phyloP scores from a whole-genome alignment of 2,329 filamentous ascomycete genomes.

The Ramularia collo-cygni region DNA sequence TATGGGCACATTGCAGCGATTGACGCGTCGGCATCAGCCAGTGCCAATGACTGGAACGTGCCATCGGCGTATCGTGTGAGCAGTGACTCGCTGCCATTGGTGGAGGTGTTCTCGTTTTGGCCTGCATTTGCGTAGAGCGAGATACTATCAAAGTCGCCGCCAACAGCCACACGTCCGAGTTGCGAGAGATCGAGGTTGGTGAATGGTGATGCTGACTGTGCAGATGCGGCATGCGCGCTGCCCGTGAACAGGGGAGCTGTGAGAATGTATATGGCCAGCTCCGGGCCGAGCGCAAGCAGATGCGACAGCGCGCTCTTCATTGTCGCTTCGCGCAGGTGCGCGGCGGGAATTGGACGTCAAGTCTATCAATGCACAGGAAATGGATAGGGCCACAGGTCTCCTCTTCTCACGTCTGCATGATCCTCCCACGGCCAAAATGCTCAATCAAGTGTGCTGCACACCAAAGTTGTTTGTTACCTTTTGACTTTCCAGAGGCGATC shows the following conservation, averaged over 20 bases:
- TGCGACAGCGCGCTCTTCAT: constrained; percentile 28
- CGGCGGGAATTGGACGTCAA: constrained; percentile 1
- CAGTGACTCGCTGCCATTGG: constrained; percentile 74
- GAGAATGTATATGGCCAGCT: constrained; percentile 29
- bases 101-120: constrained; percentile 63
- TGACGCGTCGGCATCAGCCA: constrained; percentile 72
- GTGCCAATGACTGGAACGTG: constrained; percentile 64
- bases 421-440: background rate
- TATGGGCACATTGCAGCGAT: constrained; percentile 87
- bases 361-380: background rate
- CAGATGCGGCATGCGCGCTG: constrained; percentile 15
- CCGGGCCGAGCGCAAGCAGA: constrained; percentile 30
- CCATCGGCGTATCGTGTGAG: constrained; percentile 80
- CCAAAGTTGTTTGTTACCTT: constrained; percentile 1
- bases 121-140: constrained; percentile 82
- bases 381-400: background rate
- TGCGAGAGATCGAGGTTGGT: constrained; percentile 70
- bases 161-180: constrained; percentile 76
- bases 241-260: constrained; percentile 19
- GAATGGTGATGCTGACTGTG: constrained; percentile 46
- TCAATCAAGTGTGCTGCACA: constrained; percentile 1
- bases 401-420: constrained; percentile 1
- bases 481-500: background rate
- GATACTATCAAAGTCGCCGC: constrained; percentile 84
- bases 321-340: constrained; percentile 11